phyloP scores from a whole-genome alignment of 179 eudicot genomes.

The Monotropa hypopitys region DNA sequence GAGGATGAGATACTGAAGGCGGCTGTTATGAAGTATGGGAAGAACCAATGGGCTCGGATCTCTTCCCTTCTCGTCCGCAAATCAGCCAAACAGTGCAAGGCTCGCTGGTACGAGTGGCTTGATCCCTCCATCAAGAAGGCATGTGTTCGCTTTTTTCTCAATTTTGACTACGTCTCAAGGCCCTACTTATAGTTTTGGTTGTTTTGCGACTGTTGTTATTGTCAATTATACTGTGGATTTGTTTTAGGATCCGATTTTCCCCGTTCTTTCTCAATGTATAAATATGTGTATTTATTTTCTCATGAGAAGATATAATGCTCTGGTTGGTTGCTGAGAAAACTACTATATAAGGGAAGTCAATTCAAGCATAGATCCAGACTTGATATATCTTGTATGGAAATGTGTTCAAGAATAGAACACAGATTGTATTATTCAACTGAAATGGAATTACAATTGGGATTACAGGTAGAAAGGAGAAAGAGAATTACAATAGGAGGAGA shows the following conservation, averaged over 20 bases:
- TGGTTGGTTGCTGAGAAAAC: not conserved
- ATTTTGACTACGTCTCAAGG: not conserved
- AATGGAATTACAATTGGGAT: too few species aligned
- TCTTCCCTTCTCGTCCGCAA: slow-evolving; percentile 80
- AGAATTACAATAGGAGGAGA: too few species aligned
- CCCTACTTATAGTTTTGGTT: not conserved
- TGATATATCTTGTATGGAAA: too few species aligned
- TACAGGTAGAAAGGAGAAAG: too few species aligned
- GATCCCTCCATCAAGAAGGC: slow-evolving; percentile 98
- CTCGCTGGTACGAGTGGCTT: slow-evolving; percentile 99
- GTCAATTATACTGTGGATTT: not conserved
- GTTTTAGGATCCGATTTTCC: not conserved
- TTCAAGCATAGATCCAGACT: not conserved
- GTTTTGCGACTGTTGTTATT: not conserved
- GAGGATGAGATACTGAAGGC: slow-evolving; percentile 94
- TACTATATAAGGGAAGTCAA: not conserved
- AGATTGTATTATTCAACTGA: too few species aligned
- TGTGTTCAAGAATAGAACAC: too few species aligned
- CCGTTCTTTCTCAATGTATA: not conserved
- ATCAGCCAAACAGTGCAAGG: slow-evolving; percentile 98
- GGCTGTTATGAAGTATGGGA: slow-evolving; percentile 95
- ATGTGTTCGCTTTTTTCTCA: not conserved
- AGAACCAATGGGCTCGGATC: slow-evolving; percentile 95
- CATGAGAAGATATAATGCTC: not conserved
- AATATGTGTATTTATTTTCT: too few species aligned